Evolutionary conservation across 257 asterid genomes (phyloP), one percentile per base, ranked within the genome.

Genomic region (Lycium barbarum): DNA sequence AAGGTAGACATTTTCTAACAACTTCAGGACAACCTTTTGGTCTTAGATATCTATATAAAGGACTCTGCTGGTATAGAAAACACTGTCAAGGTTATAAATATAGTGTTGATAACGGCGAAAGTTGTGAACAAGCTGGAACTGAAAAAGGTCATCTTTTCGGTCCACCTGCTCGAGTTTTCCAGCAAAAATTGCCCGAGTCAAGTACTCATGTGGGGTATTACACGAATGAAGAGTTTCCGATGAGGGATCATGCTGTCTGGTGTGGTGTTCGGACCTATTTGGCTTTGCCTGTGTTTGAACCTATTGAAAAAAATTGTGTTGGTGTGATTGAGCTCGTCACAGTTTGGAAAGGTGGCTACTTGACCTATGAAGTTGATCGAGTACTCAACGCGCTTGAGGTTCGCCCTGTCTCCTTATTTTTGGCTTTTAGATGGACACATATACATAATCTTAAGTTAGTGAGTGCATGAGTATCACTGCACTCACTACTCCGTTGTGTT

Each of bases 1-100:
- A 82, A 22, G 17, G 43, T 12, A 63, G 51, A 18, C 47, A 36
- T 5, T 61, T 14, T 62, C 47, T 87, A 62, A 45, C 87, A 12
- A 70, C 87, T 78, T 80, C 71, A 49, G 59, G 85, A 63, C 83
- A 80, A 20, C 80, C 87, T 6, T 86, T 87, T 53, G 76, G 35
- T 26, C 53, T 84, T 80, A 38, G 35, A 15, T 9, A 35, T n/a
- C 80, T 84, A 2, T 14, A 9, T 7, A 84, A 71, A 47, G 89
- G 89, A 54, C 9, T 36, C 0, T 80, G 83, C n/a, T 58, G 83
- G 83, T 84, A 84, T 76, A 86, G 83, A 17, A 80, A 84, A 26
- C 62, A 66, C 12, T 84, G 80, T 12, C 82, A 78, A 54, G 82
- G 49, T 15, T 78, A 78, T 18, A 78, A 53, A 78, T 78, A 78